Evolutionary conservation across 768 basidiomycete species (phyloP).

Genomic region (Baorangia bicolor): DNA sequence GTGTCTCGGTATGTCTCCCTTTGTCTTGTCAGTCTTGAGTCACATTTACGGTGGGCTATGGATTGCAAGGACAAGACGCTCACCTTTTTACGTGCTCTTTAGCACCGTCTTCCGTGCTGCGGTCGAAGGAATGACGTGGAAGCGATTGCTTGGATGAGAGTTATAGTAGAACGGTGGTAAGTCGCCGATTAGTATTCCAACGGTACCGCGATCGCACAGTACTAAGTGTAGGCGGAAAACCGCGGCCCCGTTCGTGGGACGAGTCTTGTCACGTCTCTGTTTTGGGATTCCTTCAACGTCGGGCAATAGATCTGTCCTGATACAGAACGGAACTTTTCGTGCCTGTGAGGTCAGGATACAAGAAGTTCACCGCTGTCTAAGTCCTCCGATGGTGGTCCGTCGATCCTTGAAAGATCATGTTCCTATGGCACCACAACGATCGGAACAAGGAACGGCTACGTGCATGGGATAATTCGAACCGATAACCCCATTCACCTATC

Average conservation of each 20-base stretch:
- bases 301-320: slow-evolving; percentile 4
- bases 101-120: not conserved
- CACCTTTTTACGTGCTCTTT: not conserved
- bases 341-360: not conserved
- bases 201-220: not conserved
- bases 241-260: slow-evolving; percentile 11
- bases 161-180: not conserved
- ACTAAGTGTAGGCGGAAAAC: not conserved
- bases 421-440: not conserved
- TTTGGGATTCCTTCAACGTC: not conserved
- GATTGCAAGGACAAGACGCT: not conserved
- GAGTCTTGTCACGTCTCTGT: not conserved
- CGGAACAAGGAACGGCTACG: not conserved
- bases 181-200: not conserved
- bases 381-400: slow-evolving; percentile 3
- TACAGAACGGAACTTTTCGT: slow-evolving; percentile 1
- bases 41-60: not conserved
- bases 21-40: not conserved
- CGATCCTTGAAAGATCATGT: slow-evolving; percentile 11
- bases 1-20: not conserved
- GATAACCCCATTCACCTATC: not conserved
- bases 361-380: not conserved
- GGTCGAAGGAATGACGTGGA: not conserved
- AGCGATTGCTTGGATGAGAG: not conserved
- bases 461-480: not conserved